phyloP scores from a whole-genome alignment of 2,329 filamentous ascomycete species.

The Fusarium nanum region DNA sequence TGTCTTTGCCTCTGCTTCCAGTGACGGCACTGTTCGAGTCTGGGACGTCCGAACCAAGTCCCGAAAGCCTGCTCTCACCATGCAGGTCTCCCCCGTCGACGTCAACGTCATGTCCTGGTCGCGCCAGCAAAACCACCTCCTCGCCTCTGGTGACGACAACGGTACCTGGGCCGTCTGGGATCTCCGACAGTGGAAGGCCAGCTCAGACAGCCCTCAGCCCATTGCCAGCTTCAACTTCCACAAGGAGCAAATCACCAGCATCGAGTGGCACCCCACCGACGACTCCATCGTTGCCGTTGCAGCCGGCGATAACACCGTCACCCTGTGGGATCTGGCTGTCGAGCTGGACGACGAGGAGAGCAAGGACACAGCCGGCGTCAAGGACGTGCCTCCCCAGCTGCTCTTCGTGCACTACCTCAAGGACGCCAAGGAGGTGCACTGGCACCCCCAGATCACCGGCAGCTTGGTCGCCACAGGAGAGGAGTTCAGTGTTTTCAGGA shows the following conservation, averaged over 20 bases:
- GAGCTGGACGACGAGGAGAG: constrained; percentile 98
- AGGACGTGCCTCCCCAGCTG: constrained; percentile 92
- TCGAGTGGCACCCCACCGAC: constrained; percentile 98
- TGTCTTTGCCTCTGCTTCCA: constrained; percentile 93
- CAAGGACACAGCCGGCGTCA: constrained; percentile 85
- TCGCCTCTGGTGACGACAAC: constrained; percentile 93
- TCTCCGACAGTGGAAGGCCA: constrained; percentile 87
- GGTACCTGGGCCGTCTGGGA: constrained; percentile 98
- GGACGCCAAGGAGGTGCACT: constrained; percentile 94
- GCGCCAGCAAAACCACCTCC: constrained; percentile 84
- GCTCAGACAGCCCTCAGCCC: constrained; percentile 73
- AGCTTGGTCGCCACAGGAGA: constrained; percentile 90
- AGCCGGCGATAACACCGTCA: constrained; percentile 92
- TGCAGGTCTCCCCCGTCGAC: constrained; percentile 85
- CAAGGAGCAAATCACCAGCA: constrained; percentile 93
- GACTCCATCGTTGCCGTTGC: constrained; percentile 95
- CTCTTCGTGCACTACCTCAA: constrained; percentile 98
- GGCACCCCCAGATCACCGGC: constrained; percentile 96
- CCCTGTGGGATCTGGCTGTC: constrained; percentile 95
- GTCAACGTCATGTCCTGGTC: constrained; percentile 99
- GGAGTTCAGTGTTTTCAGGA: constrained; percentile 87
- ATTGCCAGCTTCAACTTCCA: constrained; percentile 97
- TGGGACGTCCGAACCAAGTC: constrained; percentile 96
- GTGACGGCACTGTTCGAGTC: constrained; percentile 93
- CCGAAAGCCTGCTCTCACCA: constrained; percentile 85